Percentiles rank a stretch among this genome's conserved stretches.
phyloP scores from a whole-genome alignment of 805 yeast genomes.

The Ogataea methylovora region DNA sequence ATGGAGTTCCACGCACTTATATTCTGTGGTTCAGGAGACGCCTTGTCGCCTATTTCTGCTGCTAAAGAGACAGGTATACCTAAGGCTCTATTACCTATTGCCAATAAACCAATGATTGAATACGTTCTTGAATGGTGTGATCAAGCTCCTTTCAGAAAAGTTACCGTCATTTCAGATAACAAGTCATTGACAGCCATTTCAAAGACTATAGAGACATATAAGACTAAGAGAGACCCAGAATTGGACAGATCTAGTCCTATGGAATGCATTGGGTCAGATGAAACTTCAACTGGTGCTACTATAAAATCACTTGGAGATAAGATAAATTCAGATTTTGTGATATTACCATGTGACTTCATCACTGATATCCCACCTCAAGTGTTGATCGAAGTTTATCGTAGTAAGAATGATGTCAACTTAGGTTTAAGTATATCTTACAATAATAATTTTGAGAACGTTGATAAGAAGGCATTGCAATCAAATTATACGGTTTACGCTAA shows the following conservation, averaged over 20 bases:
- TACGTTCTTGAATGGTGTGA: conserved; percentile 93
- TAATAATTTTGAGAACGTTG: conserved; percentile 69
- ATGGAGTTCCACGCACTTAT: conserved; percentile 94
- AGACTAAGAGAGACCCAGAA: conserved; percentile 30
- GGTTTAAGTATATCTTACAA: conserved; percentile 74
- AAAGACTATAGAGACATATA: conserved; percentile 41
- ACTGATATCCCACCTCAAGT: conserved; percentile 90
- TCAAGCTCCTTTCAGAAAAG: conserved; percentile 65
- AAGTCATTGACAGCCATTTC: conserved; percentile 40
- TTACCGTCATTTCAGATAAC: conserved; percentile 50
- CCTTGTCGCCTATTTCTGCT: conserved; percentile 64
- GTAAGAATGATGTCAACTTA: conserved; percentile 55
- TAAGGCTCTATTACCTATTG: conserved; percentile 85
- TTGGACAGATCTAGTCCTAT: conserved; percentile 27
- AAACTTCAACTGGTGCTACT: conserved; percentile 56
- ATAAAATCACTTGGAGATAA: conserved; percentile 41
- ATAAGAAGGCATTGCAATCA: conserved; percentile 63
- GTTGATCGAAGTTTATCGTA: conserved; percentile 75
- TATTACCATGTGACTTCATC: conserved; percentile 89
- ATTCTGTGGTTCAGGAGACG: conserved; percentile 79
- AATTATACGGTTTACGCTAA: conserved; percentile 64
- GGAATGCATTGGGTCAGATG: conserved; percentile 34
- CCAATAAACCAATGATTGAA: conserved; percentile 81
- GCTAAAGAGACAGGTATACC: conserved; percentile 57
- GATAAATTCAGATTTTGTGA: conserved; percentile 49